Percentiles rank a stretch among this genome's conserved stretches.
Conservation (phyloP, 352 stramenopile species). For the Hyaloperonospora brassicae region DNA sequence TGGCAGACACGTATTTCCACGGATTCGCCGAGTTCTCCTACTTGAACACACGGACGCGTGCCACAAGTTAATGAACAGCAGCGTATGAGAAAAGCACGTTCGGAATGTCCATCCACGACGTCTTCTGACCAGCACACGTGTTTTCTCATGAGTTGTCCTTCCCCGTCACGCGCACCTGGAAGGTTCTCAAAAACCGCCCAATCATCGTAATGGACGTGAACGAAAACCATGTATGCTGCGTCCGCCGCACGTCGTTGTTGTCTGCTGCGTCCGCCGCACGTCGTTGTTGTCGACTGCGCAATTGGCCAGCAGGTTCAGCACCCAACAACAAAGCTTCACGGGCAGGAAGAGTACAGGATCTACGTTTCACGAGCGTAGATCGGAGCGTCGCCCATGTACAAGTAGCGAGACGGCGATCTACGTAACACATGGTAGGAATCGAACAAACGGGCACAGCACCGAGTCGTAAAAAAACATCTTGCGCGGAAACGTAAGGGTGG, state of each 20-base stretch:
- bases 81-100: slow-evolving; percentile 86
- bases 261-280: slow-evolving; percentile 81
- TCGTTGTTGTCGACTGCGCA: slow-evolving; percentile 85
- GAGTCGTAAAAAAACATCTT: slow-evolving; percentile 89
- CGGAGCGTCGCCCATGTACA: slow-evolving; percentile 75
- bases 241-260: slow-evolving; percentile 86
- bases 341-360: slow-evolving; percentile 84
- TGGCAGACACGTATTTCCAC: slow-evolving; percentile 85
- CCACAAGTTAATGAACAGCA: slow-evolving; percentile 66
- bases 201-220: slow-evolving; percentile 86
- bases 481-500: slow-evolving; percentile 65
- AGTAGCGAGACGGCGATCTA: slow-evolving; percentile 82
- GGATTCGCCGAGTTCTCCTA: slow-evolving; percentile 84
- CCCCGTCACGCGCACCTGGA: slow-evolving; percentile 69
- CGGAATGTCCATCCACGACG: slow-evolving; percentile 81
- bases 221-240: slow-evolving; percentile 87
- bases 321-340: slow-evolving; percentile 65
- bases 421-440: slow-evolving; percentile 79
- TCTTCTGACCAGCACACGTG: slow-evolving; percentile 85
- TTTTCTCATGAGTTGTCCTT: slow-evolving; percentile 86
- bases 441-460: slow-evolving; percentile 84
- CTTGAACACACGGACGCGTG: slow-evolving; percentile 79
- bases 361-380: slow-evolving; percentile 76
- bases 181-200: slow-evolving; percentile 69
- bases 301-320: slow-evolving; percentile 81